Evolutionary conservation across 2,329 filamentous ascomycete species (phyloP), one percentile per base, ranked within the genome.

Genomic region (Penicillium sp.): DNA sequence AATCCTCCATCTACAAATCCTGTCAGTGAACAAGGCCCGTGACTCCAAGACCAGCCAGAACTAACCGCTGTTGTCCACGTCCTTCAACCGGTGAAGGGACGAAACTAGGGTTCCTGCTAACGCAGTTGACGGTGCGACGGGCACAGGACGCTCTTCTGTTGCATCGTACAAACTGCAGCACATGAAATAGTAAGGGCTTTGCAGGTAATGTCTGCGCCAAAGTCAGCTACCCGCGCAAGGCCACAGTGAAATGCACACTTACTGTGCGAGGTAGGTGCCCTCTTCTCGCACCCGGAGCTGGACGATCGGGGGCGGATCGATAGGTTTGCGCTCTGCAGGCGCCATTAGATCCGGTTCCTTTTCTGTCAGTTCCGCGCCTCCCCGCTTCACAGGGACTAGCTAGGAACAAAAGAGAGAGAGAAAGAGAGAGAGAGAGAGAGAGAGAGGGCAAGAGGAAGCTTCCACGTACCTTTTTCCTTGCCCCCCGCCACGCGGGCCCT

Each of bases 271-370:
- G 69, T 85, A 84, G 31, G 69, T 71, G 31, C 68, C 70, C 29
- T 72, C 69, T 46, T 74, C 70, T 49, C 72, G 74, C 55, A 86
- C 83, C 72, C 75, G 74, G 45, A 96, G 81, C 75, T 93, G 86
- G 44, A 96, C 79, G 65, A 96, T 89, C 40, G 91, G 91, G 13
- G 91, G 91, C 50, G 76, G 91, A 71, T 96, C 91, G 67, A 96
- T 85, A 8, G 91, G 90, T 73, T 95, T 95, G 63, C 91, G 87
- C 68, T 90, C 89, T 89, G 42, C 29, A 49, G 37, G 29, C 29
- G n/a, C 35, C 39, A 53, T 56, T 35, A 53, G 32, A 45, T 34
- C 37, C 38, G 11, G 29, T 18, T 50, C n/a, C 18, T 40, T 39
- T 43, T 11, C 29, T 18, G 26, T 13, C 18, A 22, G 13, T 43